Conservation (phyloP, 345 rosid genomes). For the Pistacia atlantica region DNA sequence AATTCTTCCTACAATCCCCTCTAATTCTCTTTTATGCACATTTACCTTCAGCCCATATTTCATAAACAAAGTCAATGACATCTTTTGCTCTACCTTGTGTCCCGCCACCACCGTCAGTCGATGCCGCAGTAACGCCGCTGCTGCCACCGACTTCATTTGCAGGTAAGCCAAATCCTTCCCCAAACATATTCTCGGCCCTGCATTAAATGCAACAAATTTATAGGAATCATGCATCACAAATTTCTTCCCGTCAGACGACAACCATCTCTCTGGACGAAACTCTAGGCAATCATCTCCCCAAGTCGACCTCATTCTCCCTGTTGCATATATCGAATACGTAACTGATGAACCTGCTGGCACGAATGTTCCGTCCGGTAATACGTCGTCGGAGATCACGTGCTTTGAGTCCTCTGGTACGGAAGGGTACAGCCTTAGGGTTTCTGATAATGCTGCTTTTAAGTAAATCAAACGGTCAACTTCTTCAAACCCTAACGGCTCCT, state of each 20-base stretch:
- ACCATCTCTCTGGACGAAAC: slow-evolving; percentile 85
- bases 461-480: slow-evolving; percentile 74
- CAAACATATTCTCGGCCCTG: slow-evolving; percentile 86
- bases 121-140: slow-evolving; percentile 75
- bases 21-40: slow-evolving; percentile 62
- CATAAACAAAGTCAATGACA: slow-evolving; percentile 95
- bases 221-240: slow-evolving; percentile 68
- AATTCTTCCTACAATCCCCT: slow-evolving; percentile 35
- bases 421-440: slow-evolving; percentile 85
- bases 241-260: slow-evolving; percentile 53
- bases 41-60: slow-evolving; percentile 74
- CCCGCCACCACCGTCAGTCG: slow-evolving; percentile 65
- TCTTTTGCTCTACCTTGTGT: slow-evolving; percentile 93
- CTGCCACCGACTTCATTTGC: slow-evolving; percentile 90
- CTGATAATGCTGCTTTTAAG: slow-evolving; percentile 86
- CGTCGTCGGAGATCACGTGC: slow-evolving; percentile 71
- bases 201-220: slow-evolving; percentile 89
- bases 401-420: slow-evolving; percentile 95
- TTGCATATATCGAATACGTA: slow-evolving; percentile 84
- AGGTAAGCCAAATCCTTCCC: slow-evolving; percentile 89
- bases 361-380: slow-evolving; percentile 85
- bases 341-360: slow-evolving; percentile 93
- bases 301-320: slow-evolving; percentile 82
- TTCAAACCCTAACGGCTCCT: slow-evolving; percentile 71
- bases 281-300: slow-evolving; percentile 97